These are phyloP conservation scores for Salix koriyanagi DNA, from an alignment of 345 rosid species.

Conservation along the genomic window DNA sequence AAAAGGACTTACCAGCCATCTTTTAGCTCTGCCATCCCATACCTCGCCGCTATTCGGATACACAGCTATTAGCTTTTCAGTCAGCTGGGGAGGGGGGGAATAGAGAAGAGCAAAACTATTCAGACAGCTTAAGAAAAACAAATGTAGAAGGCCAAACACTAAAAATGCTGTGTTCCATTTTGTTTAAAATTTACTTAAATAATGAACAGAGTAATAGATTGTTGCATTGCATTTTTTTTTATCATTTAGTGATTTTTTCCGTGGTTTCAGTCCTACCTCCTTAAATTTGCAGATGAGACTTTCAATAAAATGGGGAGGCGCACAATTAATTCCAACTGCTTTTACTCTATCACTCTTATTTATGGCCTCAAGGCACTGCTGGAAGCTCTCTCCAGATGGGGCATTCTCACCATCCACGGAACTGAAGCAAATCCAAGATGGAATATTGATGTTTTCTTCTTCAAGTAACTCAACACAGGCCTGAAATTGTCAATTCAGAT, in stretches of 20 bases:
- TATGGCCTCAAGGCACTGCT: slow-evolving; percentile 59
- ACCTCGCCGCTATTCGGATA: slow-evolving; percentile 94
- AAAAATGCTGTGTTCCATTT: not conserved
- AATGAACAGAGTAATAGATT: not conserved
- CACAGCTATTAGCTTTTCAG: slow-evolving; percentile 59
- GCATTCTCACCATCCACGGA: slow-evolving; percentile 75
- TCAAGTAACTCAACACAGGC: slow-evolving; percentile 78
- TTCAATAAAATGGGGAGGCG: slow-evolving; percentile 75
- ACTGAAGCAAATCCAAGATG: slow-evolving; percentile 88
- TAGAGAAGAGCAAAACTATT: not conserved
- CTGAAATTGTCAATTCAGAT: slow-evolving; percentile 26
- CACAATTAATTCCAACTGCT: slow-evolving; percentile 82
- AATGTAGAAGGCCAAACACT: not conserved
- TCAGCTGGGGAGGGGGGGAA: slow-evolving; percentile 43
- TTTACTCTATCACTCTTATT: slow-evolving; percentile 54
- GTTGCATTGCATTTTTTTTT: not conserved
- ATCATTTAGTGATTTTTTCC: not conserved
- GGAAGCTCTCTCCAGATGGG: slow-evolving; percentile 77
- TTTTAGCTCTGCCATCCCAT: slow-evolving; percentile 83
- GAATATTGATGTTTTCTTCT: slow-evolving; percentile 71
- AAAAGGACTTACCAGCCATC: slow-evolving; percentile 69
- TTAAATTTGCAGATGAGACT: slow-evolving; percentile 52
- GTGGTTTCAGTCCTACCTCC: slow-evolving; percentile 31
- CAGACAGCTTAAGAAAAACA: not conserved
- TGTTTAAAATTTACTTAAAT: no score